A percentile compares a stretch with the other conserved stretches of the same genome.
Evolutionary conservation across 2,329 filamentous ascomycete genomes (phyloP).

Genomic region (Fusarium veterinarium): DNA sequence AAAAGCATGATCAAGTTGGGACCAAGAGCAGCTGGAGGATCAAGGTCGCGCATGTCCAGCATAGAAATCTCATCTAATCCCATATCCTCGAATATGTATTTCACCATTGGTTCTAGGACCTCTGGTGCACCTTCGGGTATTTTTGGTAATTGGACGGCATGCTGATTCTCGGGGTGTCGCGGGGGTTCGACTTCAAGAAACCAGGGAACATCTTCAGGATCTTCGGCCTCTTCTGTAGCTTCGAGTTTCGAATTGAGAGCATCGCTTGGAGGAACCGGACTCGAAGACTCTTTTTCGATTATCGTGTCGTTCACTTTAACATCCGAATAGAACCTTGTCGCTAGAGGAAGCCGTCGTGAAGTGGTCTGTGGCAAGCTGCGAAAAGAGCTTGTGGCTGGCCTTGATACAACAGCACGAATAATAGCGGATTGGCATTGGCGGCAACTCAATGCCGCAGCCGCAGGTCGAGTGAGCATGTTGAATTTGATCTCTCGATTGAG

Average conservation of each 20-base stretch:
- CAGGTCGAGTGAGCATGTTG: conserved; percentile 49
- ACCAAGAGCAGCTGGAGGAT: conserved; percentile 88
- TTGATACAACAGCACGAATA: conserved; percentile 45
- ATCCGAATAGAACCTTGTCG: conserved; percentile 42
- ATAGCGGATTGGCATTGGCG: conserved; percentile 48
- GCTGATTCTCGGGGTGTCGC: conserved; percentile 61
- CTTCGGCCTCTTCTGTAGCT: conserved; percentile 52
- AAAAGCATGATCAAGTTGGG: conserved; percentile 93
- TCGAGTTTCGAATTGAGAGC: conserved; percentile 39
- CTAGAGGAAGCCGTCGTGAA: conserved; percentile 29
- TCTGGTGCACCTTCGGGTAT: conserved; percentile 75
- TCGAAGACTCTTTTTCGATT: conserved; percentile 24
- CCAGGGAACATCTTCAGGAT: conserved; percentile 71
- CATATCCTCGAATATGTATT: conserved; percentile 84
- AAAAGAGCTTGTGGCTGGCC: conserved; percentile 34
- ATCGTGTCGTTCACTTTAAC: conserved; percentile 14
- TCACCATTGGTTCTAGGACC: conserved; percentile 77
- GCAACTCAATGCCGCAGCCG: conserved; percentile 46
- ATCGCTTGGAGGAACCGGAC: conserved; percentile 30
- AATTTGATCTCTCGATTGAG: background rate
- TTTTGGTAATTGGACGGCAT: conserved; percentile 61
- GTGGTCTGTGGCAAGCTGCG: conserved; percentile 40
- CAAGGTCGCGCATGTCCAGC: conserved; percentile 84
- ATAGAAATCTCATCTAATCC: conserved; percentile 85
- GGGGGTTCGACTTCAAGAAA: conserved; percentile 82